Evolutionary conservation across 495 filamentous ascomycete genomes (phyloP), one percentile per base, ranked within the genome.

Genomic region (Lophiotrema nucula): DNA sequence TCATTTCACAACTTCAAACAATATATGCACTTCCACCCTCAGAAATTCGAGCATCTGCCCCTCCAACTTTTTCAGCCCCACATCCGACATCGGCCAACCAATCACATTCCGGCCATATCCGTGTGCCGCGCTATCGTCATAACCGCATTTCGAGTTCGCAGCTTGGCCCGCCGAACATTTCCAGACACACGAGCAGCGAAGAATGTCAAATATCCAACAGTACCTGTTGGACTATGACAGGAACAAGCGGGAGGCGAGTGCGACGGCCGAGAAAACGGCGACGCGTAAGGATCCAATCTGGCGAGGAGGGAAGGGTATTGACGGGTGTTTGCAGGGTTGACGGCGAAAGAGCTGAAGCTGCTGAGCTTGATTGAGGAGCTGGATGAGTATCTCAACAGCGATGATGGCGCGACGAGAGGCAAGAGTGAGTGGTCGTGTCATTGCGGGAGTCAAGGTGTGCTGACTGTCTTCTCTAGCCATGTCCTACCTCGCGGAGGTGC

Each of bases 341-440:
- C 86, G 65, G 77, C 54, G 51, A 83, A 81, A 58, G 76, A 86
- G 47, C 74, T 79, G 22, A 87, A 83, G 49, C 71, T 90, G 18
- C 76, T 90, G 44, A 81, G 84, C 35, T 70, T 88, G 28, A 82
- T 90, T 15, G 81, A 88, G 66, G 81, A 80, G 12, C 72, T 90
- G 23, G 83, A 81, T 11, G 83, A 86, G 70, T 88, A 87, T 49
- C 77, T 89, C 56, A 88, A 86, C 47, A 81, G 86, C 62, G 86
- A 88, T 54, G 85, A 89, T 69, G 74, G 74, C 38, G 77, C 78
- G 24, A 67, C 84, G 22, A 79, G 87, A 6, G 77, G 83, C 19
- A 87, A 85, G 72, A 64, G 72, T 74, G 48, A 18, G 51, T n/a
- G 13, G 31, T 4, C 11, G 13, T 21, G 11, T 1, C 18, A 23